A percentile compares a stretch with the other conserved stretches of the same genome.
phyloP scores from a whole-genome alignment of 176 grass and related monocot genomes.

The Saccharum officinarum region DNA sequence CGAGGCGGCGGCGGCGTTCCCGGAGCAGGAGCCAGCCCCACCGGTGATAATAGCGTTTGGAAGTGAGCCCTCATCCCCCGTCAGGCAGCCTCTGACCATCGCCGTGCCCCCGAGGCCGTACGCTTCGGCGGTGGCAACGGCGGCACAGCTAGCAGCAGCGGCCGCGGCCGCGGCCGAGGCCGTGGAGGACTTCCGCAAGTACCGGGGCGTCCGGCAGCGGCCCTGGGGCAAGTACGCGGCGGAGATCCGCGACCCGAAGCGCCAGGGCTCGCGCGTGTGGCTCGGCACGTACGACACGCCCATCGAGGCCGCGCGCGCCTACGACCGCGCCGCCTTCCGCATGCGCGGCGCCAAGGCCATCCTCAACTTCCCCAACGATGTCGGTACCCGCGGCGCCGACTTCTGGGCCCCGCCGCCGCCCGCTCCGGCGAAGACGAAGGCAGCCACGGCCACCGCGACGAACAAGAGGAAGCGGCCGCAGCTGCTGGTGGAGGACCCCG shows the following conservation, averaged over 20 bases:
- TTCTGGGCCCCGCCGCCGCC: not conserved
- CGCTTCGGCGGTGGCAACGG: not conserved
- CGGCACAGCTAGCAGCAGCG: not conserved
- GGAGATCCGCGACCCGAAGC: constrained; percentile 88
- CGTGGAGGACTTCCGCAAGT: constrained; percentile 52
- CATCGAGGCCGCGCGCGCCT: constrained; percentile 65
- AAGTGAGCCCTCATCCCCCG: constrained; percentile 7
- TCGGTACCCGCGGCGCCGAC: constrained; percentile 43
- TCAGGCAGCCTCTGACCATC: constrained; percentile 26
- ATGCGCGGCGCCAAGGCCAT: constrained; percentile 80
- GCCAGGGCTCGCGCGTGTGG: constrained; percentile 74
- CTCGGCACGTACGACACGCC: constrained; percentile 76
- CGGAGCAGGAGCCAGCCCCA: constrained; percentile 23
- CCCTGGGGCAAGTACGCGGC: constrained; percentile 89
- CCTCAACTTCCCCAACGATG: constrained; percentile 86
- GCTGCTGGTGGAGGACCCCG: not conserved
- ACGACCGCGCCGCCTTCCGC: constrained; percentile 70
- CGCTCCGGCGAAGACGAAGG: not conserved
- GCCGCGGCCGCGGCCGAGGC: not conserved
- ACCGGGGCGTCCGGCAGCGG: constrained; percentile 66
- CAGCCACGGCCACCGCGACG: not conserved
- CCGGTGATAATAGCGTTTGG: constrained; percentile 41
- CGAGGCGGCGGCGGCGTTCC: not conserved
- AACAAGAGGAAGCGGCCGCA: constrained; percentile 37
- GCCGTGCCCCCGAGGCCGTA: constrained; percentile 30